These are phyloP conservation scores for Ogataea hybrid DNA, from an alignment of 1,139 yeast species.

Conservation along the genomic window DNA sequence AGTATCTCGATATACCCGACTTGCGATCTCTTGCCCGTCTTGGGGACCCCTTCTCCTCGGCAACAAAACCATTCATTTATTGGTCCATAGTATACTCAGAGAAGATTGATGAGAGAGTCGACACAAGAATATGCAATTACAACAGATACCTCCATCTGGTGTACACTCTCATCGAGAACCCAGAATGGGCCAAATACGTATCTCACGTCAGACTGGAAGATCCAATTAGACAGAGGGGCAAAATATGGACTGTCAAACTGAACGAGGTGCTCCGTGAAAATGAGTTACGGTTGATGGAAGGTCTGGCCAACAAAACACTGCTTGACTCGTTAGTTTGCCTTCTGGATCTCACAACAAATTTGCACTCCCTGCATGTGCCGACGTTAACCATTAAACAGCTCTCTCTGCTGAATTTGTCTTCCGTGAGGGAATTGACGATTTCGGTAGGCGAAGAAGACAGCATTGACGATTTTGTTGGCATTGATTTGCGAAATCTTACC, in stretches of 20 bases:
- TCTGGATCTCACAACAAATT: background rate
- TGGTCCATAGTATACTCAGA: constrained; percentile 9
- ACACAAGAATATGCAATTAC: constrained; percentile 6
- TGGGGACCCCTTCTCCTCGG: background rate
- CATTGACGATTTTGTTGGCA: background rate
- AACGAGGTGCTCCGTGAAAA: constrained; percentile 12
- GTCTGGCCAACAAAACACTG: background rate
- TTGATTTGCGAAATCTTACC: background rate
- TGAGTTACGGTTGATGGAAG: background rate
- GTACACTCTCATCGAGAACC: constrained; percentile 18
- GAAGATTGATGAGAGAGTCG: background rate
- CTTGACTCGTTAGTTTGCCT: background rate
- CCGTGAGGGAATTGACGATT: background rate
- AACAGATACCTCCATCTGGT: constrained; percentile 19
- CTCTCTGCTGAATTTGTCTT: constrained; percentile 14
- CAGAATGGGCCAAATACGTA: constrained; percentile 13
- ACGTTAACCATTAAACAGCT: constrained; percentile 1
- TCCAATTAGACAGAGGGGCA: background rate
- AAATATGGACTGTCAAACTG: constrained; percentile 18
- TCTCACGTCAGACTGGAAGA: constrained; percentile 18
- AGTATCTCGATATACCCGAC: constrained; percentile 6
- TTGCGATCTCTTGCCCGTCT: constrained; percentile 7
- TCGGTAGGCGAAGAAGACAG: background rate
- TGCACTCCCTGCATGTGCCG: background rate
- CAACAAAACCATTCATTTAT: constrained; percentile 6